These are phyloP conservation scores for Ascochyta rabiei DNA, from an alignment of 2,329 filamentous ascomycete species.

Conservation along the genomic window DNA sequence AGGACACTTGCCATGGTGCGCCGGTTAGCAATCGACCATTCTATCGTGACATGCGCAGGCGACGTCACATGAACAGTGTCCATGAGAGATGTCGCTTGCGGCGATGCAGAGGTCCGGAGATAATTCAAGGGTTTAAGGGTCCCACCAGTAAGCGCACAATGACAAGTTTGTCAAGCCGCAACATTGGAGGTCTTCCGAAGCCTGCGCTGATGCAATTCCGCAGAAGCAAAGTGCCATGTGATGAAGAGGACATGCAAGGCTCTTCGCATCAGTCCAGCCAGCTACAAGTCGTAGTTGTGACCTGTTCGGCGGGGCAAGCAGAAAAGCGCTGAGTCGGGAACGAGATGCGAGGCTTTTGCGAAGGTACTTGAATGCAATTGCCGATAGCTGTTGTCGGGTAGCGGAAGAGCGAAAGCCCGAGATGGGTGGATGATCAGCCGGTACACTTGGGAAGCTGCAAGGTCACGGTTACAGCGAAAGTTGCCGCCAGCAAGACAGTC, in stretches of 20 bases:
- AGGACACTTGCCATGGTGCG: neutral
- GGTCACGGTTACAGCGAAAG: conserved; percentile 17
- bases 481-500: conserved; percentile 12
- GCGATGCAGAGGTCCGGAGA: conserved; percentile 16
- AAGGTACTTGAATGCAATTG: conserved; percentile 4
- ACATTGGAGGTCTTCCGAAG: conserved; percentile 8
- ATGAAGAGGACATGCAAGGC: neutral
- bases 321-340: conserved; percentile 6
- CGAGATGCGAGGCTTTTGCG: conserved; percentile 6
- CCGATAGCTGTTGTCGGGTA: conserved; percentile 13
- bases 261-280: neutral
- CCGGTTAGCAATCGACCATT: neutral
- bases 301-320: neutral
- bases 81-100: neutral
- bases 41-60: conserved; percentile 3
- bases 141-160: neutral
- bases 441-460: conserved; percentile 5
- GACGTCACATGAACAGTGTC: conserved; percentile 13
- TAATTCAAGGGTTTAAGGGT: conserved; percentile 14
- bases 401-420: conserved; percentile 23
- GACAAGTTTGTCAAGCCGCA: conserved; percentile 12
- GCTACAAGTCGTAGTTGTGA: neutral
- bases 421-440: conserved; percentile 7
- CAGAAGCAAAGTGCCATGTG: neutral
- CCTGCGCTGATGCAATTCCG: neutral